phyloP scores from a whole-genome alignment of 2,329 filamentous ascomycete genomes.

The Graphilbum sp. region DNA sequence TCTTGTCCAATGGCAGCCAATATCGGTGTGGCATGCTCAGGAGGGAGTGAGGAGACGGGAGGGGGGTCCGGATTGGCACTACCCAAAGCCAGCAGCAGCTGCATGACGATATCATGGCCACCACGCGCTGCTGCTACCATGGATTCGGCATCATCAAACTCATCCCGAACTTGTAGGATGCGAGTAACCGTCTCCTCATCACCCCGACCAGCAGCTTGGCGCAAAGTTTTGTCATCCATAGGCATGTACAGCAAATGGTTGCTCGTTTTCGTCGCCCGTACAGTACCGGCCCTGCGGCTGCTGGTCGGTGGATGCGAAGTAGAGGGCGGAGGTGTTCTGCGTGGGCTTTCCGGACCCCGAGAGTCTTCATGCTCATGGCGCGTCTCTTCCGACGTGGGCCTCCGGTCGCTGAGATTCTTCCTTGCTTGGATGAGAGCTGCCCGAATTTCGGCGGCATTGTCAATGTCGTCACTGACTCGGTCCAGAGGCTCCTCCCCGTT shows the following conservation, averaged over 20 bases:
- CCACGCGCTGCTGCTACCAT: constrained; percentile 85
- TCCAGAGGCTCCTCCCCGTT: constrained; percentile 86
- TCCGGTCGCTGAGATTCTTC: constrained; percentile 36
- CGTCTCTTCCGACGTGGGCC: constrained; percentile 42
- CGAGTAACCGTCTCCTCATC: constrained; percentile 45
- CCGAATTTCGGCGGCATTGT: constrained; percentile 68
- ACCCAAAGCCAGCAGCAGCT: constrained; percentile 56
- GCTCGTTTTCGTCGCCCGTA: constrained; percentile 46
- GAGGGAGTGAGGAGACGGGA: constrained; percentile 39
- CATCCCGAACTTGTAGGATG: constrained; percentile 43
- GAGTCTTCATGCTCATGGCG: constrained; percentile 33
- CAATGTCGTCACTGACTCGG: constrained; percentile 56
- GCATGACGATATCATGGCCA: constrained; percentile 76
- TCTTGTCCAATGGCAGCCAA: constrained; percentile 82
- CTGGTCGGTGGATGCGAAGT: constrained; percentile 15
- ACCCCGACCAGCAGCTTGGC: constrained; percentile 41
- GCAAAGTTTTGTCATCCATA: constrained; percentile 43
- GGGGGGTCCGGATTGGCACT: constrained; percentile 51
- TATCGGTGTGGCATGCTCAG: constrained; percentile 79
- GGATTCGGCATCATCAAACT: constrained; percentile 61
- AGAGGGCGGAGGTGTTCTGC: constrained; percentile 30
- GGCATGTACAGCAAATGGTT: constrained; percentile 48
- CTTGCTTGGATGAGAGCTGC: constrained; percentile 44
- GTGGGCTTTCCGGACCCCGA: constrained; percentile 40
- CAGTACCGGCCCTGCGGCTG: constrained; percentile 35